Conservation (phyloP, 202 grass and related monocot genomes). For the Bolboschoenoplectus hybrid region DNA sequence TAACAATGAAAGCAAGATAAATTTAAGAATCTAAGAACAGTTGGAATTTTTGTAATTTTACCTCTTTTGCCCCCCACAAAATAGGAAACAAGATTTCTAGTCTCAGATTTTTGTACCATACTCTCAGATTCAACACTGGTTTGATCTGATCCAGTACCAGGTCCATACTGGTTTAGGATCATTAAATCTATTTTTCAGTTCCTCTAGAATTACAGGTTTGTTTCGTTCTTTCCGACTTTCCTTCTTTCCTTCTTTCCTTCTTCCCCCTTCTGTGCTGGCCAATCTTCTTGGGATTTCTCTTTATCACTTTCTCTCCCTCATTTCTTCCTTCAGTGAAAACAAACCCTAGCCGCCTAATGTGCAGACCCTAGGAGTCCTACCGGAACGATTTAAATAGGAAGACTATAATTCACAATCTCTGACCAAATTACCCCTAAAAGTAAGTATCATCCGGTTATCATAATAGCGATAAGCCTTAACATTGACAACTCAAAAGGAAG, state of each 20-base stretch:
- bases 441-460: neutral
- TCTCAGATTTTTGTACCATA: conserved; percentile 31
- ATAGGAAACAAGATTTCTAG: neutral
- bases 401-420: neutral
- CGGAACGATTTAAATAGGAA: neutral
- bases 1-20: neutral
- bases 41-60: neutral
- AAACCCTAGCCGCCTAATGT: conserved; percentile 23
- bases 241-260: neutral
- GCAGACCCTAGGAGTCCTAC: neutral
- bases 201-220: conserved; percentile 3
- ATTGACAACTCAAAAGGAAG: neutral
- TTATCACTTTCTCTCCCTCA: neutral
- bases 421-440: neutral
- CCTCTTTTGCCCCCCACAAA: neutral
- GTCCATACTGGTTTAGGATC: neutral
- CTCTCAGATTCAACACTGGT: neutral
- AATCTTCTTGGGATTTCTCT: neutral
- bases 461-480: neutral
- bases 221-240: neutral
- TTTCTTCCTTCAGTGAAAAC: neutral
- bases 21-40: neutral
- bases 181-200: neutral
- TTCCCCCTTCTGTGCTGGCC: neutral
- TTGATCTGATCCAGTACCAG: neutral